Evolutionary conservation across 176 grass and related monocot species (phyloP).

Genomic region (Alopecurus myosuroides): DNA sequence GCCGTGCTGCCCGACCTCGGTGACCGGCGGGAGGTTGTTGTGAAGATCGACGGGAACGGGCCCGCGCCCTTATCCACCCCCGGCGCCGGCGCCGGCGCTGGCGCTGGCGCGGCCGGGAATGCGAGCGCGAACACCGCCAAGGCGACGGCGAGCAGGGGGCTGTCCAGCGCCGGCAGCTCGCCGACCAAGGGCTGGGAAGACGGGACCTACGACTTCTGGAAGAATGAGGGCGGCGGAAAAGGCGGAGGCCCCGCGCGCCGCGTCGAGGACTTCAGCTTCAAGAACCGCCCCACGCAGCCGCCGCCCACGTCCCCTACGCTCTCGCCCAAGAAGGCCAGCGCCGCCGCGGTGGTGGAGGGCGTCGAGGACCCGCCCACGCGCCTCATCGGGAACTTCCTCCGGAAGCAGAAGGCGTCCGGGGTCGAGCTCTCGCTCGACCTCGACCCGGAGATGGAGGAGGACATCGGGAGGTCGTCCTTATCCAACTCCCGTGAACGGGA

Average conservation of each 20-base stretch:
- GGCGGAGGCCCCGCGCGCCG: neutral
- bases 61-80: constrained; percentile 19
- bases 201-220: constrained; percentile 52
- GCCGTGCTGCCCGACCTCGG: neutral
- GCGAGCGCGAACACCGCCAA: neutral
- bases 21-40: constrained; percentile 38
- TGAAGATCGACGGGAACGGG: constrained; percentile 65
- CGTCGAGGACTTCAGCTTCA: constrained; percentile 56
- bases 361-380: constrained; percentile 71
- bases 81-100: neutral
- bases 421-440: constrained; percentile 53
- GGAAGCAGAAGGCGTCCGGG: constrained; percentile 54
- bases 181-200: constrained; percentile 52
- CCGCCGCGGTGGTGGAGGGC: neutral
- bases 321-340: neutral
- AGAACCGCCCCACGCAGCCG: constrained; percentile 21
- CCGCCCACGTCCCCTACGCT: constrained; percentile 17
- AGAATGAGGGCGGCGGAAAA: neutral
- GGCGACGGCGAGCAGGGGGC: neutral
- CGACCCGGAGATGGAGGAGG: constrained; percentile 85
- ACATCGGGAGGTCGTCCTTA: constrained; percentile 39
- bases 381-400: constrained; percentile 80
- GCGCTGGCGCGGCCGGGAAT: constrained; percentile 24
- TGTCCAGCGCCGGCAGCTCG: constrained; percentile 6
- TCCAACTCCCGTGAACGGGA: constrained; percentile 64